phyloP scores from a whole-genome alignment of 352 stramenopile genomes.

The Pythium vanterpoolii region DNA sequence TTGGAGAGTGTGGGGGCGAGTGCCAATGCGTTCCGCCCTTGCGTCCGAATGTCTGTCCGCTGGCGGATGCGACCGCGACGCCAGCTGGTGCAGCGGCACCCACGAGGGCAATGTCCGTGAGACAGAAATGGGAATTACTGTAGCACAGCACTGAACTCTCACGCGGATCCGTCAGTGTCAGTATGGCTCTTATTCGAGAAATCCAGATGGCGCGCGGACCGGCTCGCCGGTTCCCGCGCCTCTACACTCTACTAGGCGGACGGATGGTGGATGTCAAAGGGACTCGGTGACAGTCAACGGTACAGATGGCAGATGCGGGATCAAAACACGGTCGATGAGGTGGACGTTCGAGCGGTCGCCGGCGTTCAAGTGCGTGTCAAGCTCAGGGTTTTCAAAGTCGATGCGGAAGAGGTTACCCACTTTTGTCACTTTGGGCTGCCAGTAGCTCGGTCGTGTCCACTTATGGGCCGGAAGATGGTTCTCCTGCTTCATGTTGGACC shows the following conservation, averaged over 20 bases:
- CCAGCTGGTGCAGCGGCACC: constrained; percentile 6
- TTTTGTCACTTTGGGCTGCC: constrained; percentile 77
- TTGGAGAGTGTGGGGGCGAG: neutral
- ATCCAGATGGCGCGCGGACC: neutral
- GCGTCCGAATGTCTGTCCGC: constrained; percentile 7
- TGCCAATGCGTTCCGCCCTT: too few relatives aligned
- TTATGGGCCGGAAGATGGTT: constrained; percentile 63
- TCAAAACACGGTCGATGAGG: constrained; percentile 67
- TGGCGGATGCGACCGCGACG: constrained; percentile 1
- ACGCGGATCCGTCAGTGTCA: too few relatives aligned
- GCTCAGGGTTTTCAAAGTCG: constrained; percentile 79
- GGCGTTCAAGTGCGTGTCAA: constrained; percentile 73
- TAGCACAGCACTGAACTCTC: neutral
- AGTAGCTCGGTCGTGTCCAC: constrained; percentile 76
- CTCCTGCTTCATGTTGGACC: constrained; percentile 48
- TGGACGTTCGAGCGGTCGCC: constrained; percentile 79
- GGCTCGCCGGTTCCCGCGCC: neutral
- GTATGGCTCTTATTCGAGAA: neutral
- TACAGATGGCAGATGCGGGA: neutral
- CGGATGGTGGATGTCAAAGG: neutral
- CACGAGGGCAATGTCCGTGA: neutral
- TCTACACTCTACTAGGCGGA: neutral
- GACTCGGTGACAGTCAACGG: neutral
- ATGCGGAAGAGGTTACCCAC: constrained; percentile 82
- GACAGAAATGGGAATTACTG: neutral